Evolutionary conservation across 2,329 filamentous ascomycete genomes (phyloP).

Genomic region (Byssothecium circinans): DNA sequence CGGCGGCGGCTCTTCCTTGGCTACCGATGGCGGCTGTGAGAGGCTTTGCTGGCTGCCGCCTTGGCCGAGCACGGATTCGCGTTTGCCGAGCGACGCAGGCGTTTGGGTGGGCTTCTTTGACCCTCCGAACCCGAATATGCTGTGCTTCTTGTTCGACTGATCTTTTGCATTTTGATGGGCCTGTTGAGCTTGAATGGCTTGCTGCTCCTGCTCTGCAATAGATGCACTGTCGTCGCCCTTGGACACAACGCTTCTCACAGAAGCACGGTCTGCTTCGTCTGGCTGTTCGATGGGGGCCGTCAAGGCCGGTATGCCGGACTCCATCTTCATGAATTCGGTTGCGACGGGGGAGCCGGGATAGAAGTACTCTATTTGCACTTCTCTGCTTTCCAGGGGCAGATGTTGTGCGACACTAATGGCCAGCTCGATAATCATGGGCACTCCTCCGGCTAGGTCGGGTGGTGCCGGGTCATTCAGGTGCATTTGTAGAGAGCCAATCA

Average conservation of each 20-base stretch:
- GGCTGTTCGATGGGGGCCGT: slow-evolving; percentile 46
- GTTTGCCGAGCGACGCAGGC: slow-evolving; percentile 41
- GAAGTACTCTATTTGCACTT: slow-evolving; percentile 85
- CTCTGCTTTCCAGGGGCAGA: slow-evolving; percentile 85
- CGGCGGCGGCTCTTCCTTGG: slow-evolving; percentile 45
- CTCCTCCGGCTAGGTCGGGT: slow-evolving; percentile 80
- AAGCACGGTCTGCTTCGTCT: slow-evolving; percentile 47
- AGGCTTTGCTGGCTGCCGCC: slow-evolving; percentile 42
- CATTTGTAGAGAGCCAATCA: slow-evolving; percentile 71
- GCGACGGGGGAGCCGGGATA: slow-evolving; percentile 72
- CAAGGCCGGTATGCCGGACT: slow-evolving; percentile 57
- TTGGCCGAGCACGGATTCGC: slow-evolving; percentile 42
- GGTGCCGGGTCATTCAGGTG: slow-evolving; percentile 77
- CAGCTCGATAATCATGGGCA: slow-evolving; percentile 89
- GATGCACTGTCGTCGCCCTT: slow-evolving; percentile 33
- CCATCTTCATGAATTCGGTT: slow-evolving; percentile 80
- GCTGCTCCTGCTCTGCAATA: slow-evolving; percentile 32
- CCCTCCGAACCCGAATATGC: slow-evolving; percentile 50
- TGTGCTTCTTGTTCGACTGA: slow-evolving; percentile 38
- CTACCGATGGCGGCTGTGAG: slow-evolving; percentile 37
- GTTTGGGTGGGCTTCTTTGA: slow-evolving; percentile 40
- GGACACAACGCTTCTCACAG: slow-evolving; percentile 37
- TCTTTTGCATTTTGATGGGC: slow-evolving; percentile 19
- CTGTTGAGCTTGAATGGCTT: slow-evolving; percentile 34
- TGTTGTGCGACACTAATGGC: slow-evolving; percentile 84